Conservation (phyloP, 345 rosid species). For the Geranium rotundifolium region DNA sequence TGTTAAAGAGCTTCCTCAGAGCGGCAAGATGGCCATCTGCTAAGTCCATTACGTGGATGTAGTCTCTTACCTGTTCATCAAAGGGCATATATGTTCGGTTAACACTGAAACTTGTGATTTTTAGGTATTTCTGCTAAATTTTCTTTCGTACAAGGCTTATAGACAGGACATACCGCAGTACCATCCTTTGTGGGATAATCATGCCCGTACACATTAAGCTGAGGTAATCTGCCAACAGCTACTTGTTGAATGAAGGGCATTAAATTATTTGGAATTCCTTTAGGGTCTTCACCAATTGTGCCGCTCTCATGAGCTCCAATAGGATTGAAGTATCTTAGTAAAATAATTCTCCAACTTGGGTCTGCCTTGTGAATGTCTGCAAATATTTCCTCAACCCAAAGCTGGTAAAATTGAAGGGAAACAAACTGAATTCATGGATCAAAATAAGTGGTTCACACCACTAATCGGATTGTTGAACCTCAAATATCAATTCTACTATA, state of each 20-base stretch:
- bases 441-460: not conserved
- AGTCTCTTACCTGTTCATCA: conserved; percentile 63
- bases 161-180: conserved; percentile 49
- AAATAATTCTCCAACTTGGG: conserved; percentile 75
- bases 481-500: not conserved
- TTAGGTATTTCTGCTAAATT: not conserved
- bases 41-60: conserved; percentile 91
- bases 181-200: conserved; percentile 92
- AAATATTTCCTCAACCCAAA: conserved; percentile 86
- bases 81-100: not conserved
- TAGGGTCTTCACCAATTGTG: conserved; percentile 93
- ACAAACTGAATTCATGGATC: not conserved
- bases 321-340: conserved; percentile 89
- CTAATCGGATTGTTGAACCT: not conserved
- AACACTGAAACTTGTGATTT: not conserved
- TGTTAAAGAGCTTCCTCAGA: conserved; percentile 47
- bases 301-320: conserved; percentile 96
- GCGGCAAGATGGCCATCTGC: conserved; percentile 95
- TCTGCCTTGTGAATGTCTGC: conserved; percentile 76
- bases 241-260: conserved; percentile 98
- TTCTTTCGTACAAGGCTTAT: no score
- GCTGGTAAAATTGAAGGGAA: conserved; percentile 23
- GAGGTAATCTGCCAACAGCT: conserved; percentile 79
- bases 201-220: conserved; percentile 79
- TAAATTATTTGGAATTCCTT: conserved; percentile 81